Conservation (phyloP, 1,284 basidiomycete species). For the Takashimella tepidaria region DNA sequence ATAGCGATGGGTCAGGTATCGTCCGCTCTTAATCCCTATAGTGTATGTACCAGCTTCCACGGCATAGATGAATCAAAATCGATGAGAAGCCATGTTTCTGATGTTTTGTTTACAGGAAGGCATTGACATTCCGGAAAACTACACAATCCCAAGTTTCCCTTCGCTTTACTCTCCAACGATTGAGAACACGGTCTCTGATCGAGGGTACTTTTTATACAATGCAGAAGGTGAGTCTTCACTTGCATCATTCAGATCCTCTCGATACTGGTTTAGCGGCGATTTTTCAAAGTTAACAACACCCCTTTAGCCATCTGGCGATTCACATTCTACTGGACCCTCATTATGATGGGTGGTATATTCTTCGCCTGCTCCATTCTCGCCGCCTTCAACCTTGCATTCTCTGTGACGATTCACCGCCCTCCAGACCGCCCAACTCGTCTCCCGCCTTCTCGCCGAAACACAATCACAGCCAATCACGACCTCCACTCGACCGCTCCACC, state of each 20-base stretch:
- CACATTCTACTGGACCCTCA: conserved; percentile 76
- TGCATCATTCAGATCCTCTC: background rate
- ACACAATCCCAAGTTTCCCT: conserved; percentile 49
- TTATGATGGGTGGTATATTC: conserved; percentile 68
- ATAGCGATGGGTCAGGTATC: conserved; percentile 33
- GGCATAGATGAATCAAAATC: background rate
- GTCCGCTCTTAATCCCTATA: conserved; percentile 29
- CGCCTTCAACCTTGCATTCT: conserved; percentile 61
- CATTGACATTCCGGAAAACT: conserved; percentile 26
- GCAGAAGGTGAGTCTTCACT: conserved; percentile 40
- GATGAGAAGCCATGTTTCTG: background rate
- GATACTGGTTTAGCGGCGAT: too few relatives aligned
- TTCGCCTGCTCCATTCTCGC: conserved; percentile 63
- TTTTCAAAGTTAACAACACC: too few relatives aligned
- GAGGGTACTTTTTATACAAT: conserved; percentile 46
- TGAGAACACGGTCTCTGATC: conserved; percentile 30
- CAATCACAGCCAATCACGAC: background rate
- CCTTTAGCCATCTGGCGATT: conserved; percentile 70
- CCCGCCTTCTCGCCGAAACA: background rate
- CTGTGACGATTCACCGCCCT: conserved; percentile 47
- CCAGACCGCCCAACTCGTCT: background rate
- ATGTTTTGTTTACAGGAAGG: background rate
- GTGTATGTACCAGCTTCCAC: conserved; percentile 3
- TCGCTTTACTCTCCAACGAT: conserved; percentile 53
- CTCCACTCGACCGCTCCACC: background rate